phyloP scores from a whole-genome alignment of 2,329 filamentous ascomycete species.

The Cytospora chrysosperma region DNA sequence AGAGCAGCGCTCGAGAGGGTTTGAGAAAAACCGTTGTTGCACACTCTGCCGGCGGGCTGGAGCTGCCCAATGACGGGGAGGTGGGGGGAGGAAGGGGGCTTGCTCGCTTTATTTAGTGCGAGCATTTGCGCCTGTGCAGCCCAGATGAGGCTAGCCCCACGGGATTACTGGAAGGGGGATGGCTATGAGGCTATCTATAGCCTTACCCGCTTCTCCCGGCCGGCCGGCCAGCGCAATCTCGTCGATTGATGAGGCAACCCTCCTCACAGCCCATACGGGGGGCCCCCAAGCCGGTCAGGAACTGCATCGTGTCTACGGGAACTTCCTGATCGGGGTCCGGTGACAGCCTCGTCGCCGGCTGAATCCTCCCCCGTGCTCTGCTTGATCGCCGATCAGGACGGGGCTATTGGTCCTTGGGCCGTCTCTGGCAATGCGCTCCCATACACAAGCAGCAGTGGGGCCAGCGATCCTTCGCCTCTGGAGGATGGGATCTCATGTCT shows the following conservation, averaged over 20 bases:
- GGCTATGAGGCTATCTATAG: slow-evolving; percentile 15
- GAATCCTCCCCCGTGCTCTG: not conserved
- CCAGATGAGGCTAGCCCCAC: not conserved
- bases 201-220: slow-evolving; percentile 10
- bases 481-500: not conserved
- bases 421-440: no score
- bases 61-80: not conserved
- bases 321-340: not conserved
- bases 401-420: not conserved
- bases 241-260: not conserved
- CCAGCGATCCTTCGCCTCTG: slow-evolving; percentile 15
- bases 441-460: slow-evolving; percentile 1
- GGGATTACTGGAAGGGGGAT: slow-evolving; percentile 6
- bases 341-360: not conserved
- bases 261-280: not conserved
- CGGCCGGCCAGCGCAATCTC: no score
- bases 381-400: not conserved
- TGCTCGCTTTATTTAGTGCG: not conserved
- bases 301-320: not conserved
- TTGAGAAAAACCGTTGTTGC: slow-evolving; percentile 18
- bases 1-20: slow-evolving; percentile 1
- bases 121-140: slow-evolving; percentile 17
- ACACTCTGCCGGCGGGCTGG: not conserved
- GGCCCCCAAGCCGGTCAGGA: not conserved
- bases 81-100: not conserved